Base-by-base conservation (phyloP, 768 basidiomycete genomes). In the Kwoniella sp. region DNA sequence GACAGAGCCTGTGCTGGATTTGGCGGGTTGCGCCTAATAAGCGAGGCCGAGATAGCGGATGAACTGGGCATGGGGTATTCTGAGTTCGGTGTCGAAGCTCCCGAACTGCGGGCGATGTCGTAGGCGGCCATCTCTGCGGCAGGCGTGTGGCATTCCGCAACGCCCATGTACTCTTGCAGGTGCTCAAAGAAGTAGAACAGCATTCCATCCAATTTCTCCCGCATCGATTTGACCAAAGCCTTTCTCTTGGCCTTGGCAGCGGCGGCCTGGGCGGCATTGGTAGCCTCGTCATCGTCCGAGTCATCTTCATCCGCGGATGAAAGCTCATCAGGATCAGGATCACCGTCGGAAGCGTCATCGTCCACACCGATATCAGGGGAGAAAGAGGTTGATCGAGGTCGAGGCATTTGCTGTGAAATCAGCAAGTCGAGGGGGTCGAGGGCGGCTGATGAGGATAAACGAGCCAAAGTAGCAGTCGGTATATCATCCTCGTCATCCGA, bases 171-270 rank as follows among this genome's bases (percentile, higher is more conserved):
- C 15, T 80, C 77, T 51, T 84, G 78, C 64, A 98, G 86, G 70
- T 96, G 87, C 50, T 89, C 83, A 60, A 98, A 89, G 44, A 95
- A 75, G 25, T 92, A 79, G 27, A 82, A 82, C 25, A 96, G 77
- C 62, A 96, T 89, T 2, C 84, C 80, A 67, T 99, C 95, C 17
- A 99, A 80, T 64, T 99, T 99, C 64, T 81, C 80, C 44, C 88
- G 85, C 90, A 95, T 93, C 40, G 85, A 82, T 41, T 79, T 80
- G 40, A 86, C 71, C 3, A 59, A 55, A 3, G 52, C 45, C 22
- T 51, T 45, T 32, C 69, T 65, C 63, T 69, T 65, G 29, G 58
- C 59, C 31, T 60, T 45, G 26, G 44, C 57, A 23, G 57, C 48
- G 0, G 56, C 62, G 19, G 46, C 42, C 50, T 72, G 62, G 5